Evolutionary conservation across 2,329 filamentous ascomycete genomes (phyloP).

Genomic region (Diplodia intermedia): DNA sequence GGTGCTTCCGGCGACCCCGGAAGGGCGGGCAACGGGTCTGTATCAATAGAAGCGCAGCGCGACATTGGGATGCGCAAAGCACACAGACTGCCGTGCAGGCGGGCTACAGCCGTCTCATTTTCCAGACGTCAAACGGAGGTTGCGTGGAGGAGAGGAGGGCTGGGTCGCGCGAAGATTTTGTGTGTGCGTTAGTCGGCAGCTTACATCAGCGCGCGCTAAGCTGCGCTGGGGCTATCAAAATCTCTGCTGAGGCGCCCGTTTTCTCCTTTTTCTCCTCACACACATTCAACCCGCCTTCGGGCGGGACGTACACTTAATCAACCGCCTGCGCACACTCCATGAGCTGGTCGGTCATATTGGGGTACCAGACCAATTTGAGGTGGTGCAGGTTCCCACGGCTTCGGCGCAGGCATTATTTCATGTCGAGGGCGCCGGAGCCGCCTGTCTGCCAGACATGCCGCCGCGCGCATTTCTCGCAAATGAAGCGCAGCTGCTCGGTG

Average conservation of each 20-base stretch:
- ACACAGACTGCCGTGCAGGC: slow-evolving; percentile 8
- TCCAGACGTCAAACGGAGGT: slow-evolving; percentile 4
- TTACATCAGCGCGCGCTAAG: slow-evolving; percentile 28
- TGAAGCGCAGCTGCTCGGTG: slow-evolving; percentile 18
- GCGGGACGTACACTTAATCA: slow-evolving; percentile 53
- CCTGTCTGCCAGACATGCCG: slow-evolving; percentile 46
- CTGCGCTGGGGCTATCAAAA: slow-evolving; percentile 25
- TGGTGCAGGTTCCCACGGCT: slow-evolving; percentile 24
- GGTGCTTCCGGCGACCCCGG: slow-evolving; percentile 4
- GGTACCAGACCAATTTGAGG: slow-evolving; percentile 49
- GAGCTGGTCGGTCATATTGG: slow-evolving; percentile 56
- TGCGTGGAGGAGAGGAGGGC: slow-evolving; percentile 1
- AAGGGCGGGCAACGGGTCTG: not conserved
- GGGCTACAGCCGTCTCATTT: slow-evolving; percentile 13
- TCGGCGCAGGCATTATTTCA: slow-evolving; percentile 15
- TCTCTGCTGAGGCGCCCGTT: not conserved
- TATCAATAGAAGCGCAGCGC: slow-evolving; percentile 14
- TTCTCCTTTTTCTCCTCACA: slow-evolving; percentile 39
- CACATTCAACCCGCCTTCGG: slow-evolving; percentile 48
- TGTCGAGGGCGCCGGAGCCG: slow-evolving; percentile 43
- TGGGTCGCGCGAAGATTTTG: slow-evolving; percentile 7
- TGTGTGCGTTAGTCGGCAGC: slow-evolving; percentile 3
- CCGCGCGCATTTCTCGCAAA: slow-evolving; percentile 26
- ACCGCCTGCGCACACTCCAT: slow-evolving; percentile 48
- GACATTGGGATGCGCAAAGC: slow-evolving; percentile 22